A percentile compares a stretch with the other conserved stretches of the same genome.
These are phyloP conservation scores for Gynandropsis gynandra DNA, from an alignment of 345 rosid genomes.

Conservation along the genomic window DNA sequence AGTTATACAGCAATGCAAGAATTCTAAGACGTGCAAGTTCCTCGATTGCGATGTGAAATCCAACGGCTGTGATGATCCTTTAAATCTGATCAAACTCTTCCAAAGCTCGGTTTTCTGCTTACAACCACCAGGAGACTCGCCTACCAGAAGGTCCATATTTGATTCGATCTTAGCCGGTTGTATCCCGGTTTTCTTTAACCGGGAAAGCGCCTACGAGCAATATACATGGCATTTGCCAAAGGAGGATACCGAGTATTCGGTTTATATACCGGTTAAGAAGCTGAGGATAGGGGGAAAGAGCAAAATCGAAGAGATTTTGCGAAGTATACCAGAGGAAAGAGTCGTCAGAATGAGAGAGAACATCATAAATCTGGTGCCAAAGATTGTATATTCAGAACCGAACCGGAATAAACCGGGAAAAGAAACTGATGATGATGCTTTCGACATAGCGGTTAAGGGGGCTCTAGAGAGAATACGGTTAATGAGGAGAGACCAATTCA, in stretches of 20 bases:
- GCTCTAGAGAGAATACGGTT: slow-evolving; percentile 28
- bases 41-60: slow-evolving; percentile 30
- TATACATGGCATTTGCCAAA: slow-evolving; percentile 49
- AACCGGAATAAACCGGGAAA: slow-evolving; percentile 13
- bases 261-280: slow-evolving; percentile 34
- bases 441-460: slow-evolving; percentile 38
- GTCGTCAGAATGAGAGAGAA: slow-evolving; percentile 36
- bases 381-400: slow-evolving; percentile 37
- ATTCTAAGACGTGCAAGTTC: slow-evolving; percentile 28
- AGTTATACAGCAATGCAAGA: slow-evolving; percentile 41
- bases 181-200: slow-evolving; percentile 60
- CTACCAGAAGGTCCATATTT: slow-evolving; percentile 48
- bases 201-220: slow-evolving; percentile 40
- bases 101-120: slow-evolving; percentile 41
- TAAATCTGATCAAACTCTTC: slow-evolving; percentile 35
- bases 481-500: slow-evolving; percentile 14
- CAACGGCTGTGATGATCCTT: slow-evolving; percentile 35
- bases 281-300: slow-evolving; percentile 22
- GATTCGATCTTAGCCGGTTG: slow-evolving; percentile 57
- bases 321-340: slow-evolving; percentile 22
- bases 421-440: slow-evolving; percentile 40
- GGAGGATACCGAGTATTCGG: slow-evolving; percentile 32
- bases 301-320: slow-evolving; percentile 26
- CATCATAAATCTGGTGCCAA: slow-evolving; percentile 41
- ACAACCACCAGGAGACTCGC: slow-evolving; percentile 59